Evolutionary conservation across 306 rosid species (phyloP), one percentile per base, ranked within the genome.

Genomic region (Vicia faba): DNA sequence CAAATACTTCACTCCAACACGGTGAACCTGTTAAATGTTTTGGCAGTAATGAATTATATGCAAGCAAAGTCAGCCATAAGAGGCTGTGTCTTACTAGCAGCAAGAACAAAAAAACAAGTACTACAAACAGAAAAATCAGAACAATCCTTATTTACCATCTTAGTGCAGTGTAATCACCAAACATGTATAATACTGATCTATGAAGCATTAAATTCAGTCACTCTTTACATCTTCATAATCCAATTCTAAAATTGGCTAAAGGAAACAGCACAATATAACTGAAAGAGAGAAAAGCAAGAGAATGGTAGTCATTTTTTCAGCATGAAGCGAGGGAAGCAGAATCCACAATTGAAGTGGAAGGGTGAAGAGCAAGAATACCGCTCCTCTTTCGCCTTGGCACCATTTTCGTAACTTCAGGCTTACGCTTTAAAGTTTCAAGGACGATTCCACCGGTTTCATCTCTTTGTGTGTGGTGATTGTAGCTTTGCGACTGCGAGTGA

Each of bases 301-400:
- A 31, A 8, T 16, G 2, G 5, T 15, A 61, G 28, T 19, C 10
- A 10, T 6, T 36, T 23, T 33, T 51, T 82, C 85, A 81, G 76
- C 78, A 72, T 0, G 88, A 81, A 59, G 75, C 76, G 5, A 72
- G 78, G 14, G 89, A 82, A 71, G 68, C 77, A 45, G 80, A 75
- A 55, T 72, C 86, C 64, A 78, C 50, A 11, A 73, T 35, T 0
- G 84, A 74, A 13, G 57, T 48, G 68, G 55, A 67, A 49, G 61
- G 25, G 5, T 43, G 76, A 44, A 7, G 55, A 56, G 74, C 77
- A 2, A 19, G 60, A 36, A 11, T 18, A 9, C 10, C 15, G 9
- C 19, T 25, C 68, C 75, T 79, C 84, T 60, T 73, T 31, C 81
- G 84, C 59, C 75, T 80, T 0, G 81, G 75, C 67, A 51, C 66